Evolutionary conservation across 306 rosid species (phyloP), one percentile per base, ranked within the genome.

Genomic region (Luffa aegyptiaca): DNA sequence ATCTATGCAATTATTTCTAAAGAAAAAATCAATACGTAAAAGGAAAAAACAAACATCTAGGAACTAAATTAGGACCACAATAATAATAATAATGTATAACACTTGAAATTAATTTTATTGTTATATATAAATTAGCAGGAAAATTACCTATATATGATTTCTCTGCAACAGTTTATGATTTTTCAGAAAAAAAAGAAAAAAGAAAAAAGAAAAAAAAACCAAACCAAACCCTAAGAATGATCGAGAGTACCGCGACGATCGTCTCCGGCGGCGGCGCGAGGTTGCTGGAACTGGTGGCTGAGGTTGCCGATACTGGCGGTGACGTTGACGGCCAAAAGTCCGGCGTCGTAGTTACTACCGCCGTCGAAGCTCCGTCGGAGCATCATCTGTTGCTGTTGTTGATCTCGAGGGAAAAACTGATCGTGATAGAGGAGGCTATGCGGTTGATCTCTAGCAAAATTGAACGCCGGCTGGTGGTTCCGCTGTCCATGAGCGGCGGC

Each of bases 271-370:
- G 92, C 92, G 18, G 89, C 89, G 56, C 89, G 84, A 13, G 90
- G 86, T 21, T 94, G 97, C 85, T 88, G 98, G 81, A 90, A 85
- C 82, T 89, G 97, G 53, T 71, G 77, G 84, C 80, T 86, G 33
- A 90, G 87, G 73, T 93, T 94, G 7, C 92, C 97, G 80, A 92
- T 83, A 81, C 90, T 88, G 4, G 98, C 88, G 1, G 97, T 90
- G 11, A 90, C 90, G 55, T 92, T 92, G 93, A 94, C 89, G 56
- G 94, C 91, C 82, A 94, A 77, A 69, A 92, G 89, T 69, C 90
- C 83, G 35, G 88, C 90, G 41, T 94, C 98, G 79, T 89, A 94
- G 87, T 82, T 59, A 5, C 44, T 88, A 62, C 80, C 85, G 42
- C 81, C 78, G 13, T 86, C 89, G 58, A 81, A 83, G n/a, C 75